These are phyloP conservation scores for Penicillium antarcticum DNA, from an alignment of 495 filamentous ascomycete species.

Conservation along the genomic window DNA sequence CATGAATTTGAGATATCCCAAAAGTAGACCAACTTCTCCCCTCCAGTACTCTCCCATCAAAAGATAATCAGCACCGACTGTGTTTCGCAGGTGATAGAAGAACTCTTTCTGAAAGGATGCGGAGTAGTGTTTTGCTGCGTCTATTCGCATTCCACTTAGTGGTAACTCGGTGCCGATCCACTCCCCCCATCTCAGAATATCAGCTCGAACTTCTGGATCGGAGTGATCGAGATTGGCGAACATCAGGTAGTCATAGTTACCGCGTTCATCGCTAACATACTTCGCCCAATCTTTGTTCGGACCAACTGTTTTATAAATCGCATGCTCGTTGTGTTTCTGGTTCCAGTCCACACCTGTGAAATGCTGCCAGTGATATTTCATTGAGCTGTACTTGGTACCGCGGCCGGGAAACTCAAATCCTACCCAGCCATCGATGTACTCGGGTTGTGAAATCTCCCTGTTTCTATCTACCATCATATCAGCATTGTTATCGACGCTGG, in stretches of 20 bases:
- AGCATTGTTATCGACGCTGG: background rate
- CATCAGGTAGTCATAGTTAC: constrained; percentile 73
- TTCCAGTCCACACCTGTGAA: constrained; percentile 71
- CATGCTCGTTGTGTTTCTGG: constrained; percentile 48
- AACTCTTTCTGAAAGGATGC: constrained; percentile 61
- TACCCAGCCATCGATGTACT: constrained; percentile 66
- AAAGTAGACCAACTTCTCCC: constrained; percentile 53
- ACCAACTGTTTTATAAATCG: constrained; percentile 65
- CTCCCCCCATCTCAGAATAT: constrained; percentile 64
- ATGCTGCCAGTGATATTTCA: constrained; percentile 66
- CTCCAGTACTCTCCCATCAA: constrained; percentile 75
- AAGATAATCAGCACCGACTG: constrained; percentile 54
- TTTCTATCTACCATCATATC: constrained; percentile 44
- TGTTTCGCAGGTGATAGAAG: constrained; percentile 48
- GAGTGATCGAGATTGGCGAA: constrained; percentile 66
- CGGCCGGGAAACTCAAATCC: constrained; percentile 65
- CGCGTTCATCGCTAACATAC: constrained; percentile 62
- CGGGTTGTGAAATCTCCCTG: constrained; percentile 48
- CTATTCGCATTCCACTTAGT: constrained; percentile 65
- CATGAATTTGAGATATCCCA: constrained; percentile 58
- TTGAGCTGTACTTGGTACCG: constrained; percentile 52
- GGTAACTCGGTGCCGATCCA: constrained; percentile 62
- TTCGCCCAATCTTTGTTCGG: constrained; percentile 61
- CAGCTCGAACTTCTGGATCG: constrained; percentile 60
- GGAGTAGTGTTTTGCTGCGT: constrained; percentile 71